These are phyloP conservation scores for Citrus mangshanensis DNA, from an alignment of 345 rosid species.

Conservation along the genomic window DNA sequence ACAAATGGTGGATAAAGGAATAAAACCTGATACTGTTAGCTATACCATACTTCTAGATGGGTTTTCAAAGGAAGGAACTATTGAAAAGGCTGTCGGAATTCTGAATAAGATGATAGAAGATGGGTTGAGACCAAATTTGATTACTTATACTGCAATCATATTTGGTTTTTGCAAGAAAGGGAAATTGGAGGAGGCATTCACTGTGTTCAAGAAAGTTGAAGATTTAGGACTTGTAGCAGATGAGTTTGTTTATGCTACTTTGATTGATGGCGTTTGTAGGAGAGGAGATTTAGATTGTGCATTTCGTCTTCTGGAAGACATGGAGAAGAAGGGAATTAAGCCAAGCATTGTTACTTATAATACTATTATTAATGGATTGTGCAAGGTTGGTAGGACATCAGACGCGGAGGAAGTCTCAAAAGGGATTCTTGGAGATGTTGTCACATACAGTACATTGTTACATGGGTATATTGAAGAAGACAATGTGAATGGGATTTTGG, in stretches of 20 bases:
- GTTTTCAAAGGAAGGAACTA: constrained; percentile 44
- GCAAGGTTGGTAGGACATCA: constrained; percentile 58
- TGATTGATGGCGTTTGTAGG: constrained; percentile 67
- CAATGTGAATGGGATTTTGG: constrained; percentile 47
- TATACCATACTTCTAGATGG: constrained; percentile 59
- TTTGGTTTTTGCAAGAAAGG: constrained; percentile 62
- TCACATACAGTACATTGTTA: constrained; percentile 64
- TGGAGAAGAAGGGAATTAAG: constrained; percentile 66
- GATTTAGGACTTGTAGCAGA: constrained; percentile 50
- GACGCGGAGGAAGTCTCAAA: constrained; percentile 70
- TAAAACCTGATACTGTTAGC: constrained; percentile 44
- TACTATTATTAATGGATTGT: constrained; percentile 63
- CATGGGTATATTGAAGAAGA: constrained; percentile 59
- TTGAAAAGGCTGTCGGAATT: constrained; percentile 50
- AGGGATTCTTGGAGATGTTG: constrained; percentile 50
- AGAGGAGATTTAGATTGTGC: constrained; percentile 50
- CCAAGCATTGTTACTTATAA: constrained; percentile 58
- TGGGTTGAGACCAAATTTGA: constrained; percentile 53
- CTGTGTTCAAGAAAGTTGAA: constrained; percentile 47
- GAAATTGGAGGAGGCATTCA: constrained; percentile 58
- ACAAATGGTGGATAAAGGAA: constrained; percentile 49
- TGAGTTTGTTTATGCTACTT: constrained; percentile 67
- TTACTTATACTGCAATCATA: constrained; percentile 54
- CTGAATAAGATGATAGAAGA: constrained; percentile 55
- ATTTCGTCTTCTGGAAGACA: constrained; percentile 54